phyloP scores from a whole-genome alignment of 176 grass and related monocot species.

The Lolium multiflorum region DNA sequence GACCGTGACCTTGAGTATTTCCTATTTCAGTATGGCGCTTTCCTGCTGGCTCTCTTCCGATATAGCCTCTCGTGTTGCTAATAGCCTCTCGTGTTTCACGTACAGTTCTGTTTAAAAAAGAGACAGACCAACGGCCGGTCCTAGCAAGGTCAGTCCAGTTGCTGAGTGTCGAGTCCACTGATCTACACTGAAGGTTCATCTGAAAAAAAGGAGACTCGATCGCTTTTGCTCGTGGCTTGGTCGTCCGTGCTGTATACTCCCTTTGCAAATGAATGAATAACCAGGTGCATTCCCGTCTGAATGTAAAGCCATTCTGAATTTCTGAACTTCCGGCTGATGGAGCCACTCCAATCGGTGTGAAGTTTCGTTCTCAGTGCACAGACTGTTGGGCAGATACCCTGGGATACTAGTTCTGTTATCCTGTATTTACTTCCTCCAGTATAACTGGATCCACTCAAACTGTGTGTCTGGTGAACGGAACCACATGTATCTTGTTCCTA shows the following conservation, averaged over 20 bases:
- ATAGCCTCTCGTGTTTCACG: not conserved
- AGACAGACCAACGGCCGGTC: not conserved
- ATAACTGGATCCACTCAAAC: too few species aligned
- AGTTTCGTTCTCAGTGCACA: too few species aligned
- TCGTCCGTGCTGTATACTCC: not conserved
- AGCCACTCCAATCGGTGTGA: too few species aligned
- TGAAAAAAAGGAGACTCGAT: too few species aligned
- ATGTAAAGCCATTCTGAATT: not conserved
- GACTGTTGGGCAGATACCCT: too few species aligned
- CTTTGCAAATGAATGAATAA: not conserved
- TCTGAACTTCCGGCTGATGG: too few species aligned
- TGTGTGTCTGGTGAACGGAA: too few species aligned
- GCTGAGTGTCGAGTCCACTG: not conserved
- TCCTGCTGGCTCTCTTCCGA: not conserved
- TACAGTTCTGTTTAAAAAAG: not conserved
- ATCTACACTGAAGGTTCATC: too few species aligned
- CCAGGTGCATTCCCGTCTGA: not conserved
- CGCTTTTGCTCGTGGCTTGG: too few species aligned
- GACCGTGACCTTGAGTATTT: not conserved
- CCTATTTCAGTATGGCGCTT: not conserved
- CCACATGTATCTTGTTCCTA: too few species aligned
- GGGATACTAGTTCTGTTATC: too few species aligned
- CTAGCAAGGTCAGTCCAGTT: not conserved
- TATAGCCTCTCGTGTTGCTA: not conserved
- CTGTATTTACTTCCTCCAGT: too few species aligned